Evolutionary conservation across 179 eudicot species (phyloP).

Genomic region (Spergularia azorica): DNA sequence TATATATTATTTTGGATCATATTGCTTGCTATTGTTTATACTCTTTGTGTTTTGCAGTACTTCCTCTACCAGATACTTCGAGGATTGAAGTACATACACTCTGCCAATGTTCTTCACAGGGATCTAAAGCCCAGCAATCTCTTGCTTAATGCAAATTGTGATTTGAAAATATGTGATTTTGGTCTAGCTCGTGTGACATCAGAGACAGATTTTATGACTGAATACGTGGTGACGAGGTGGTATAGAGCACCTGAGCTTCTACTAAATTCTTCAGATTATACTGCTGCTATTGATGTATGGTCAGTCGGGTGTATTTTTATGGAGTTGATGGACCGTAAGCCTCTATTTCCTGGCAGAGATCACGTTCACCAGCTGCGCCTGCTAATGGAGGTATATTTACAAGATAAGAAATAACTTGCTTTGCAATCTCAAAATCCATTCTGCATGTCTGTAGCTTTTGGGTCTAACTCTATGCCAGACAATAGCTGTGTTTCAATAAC

Average conservation of each 20-base stretch:
- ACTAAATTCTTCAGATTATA: conserved; percentile 84
- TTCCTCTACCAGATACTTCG: conserved; percentile 94
- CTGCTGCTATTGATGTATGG: conserved; percentile 92
- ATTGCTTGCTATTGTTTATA: background rate
- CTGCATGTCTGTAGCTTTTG: background rate
- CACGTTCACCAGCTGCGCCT: conserved; percentile 89
- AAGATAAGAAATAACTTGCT: background rate
- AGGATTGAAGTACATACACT: conserved; percentile 88
- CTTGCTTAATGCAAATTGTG: conserved; percentile 85
- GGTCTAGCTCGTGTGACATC: conserved; percentile 92
- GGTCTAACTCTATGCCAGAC: background rate
- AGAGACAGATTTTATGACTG: conserved; percentile 91
- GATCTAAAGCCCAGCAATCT: conserved; percentile 91
- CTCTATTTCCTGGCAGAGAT: conserved; percentile 92
- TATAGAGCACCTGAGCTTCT: conserved; percentile 81
- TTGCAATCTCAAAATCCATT: background rate
- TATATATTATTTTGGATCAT: background rate
- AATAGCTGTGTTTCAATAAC: background rate
- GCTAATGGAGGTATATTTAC: conserved; percentile 71
- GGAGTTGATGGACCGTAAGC: conserved; percentile 95
- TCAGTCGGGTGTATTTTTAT: conserved; percentile 94
- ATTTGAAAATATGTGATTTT: conserved; percentile 85
- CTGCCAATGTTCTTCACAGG: conserved; percentile 87
- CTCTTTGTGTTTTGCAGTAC: conserved; percentile 56
- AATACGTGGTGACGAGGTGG: conserved; percentile 94